A percentile compares a stretch with the other conserved stretches of the same genome.
These are phyloP conservation scores for Rachicladosporium sp. DNA, from an alignment of 2,329 filamentous ascomycete genomes.

Conservation along the genomic window DNA sequence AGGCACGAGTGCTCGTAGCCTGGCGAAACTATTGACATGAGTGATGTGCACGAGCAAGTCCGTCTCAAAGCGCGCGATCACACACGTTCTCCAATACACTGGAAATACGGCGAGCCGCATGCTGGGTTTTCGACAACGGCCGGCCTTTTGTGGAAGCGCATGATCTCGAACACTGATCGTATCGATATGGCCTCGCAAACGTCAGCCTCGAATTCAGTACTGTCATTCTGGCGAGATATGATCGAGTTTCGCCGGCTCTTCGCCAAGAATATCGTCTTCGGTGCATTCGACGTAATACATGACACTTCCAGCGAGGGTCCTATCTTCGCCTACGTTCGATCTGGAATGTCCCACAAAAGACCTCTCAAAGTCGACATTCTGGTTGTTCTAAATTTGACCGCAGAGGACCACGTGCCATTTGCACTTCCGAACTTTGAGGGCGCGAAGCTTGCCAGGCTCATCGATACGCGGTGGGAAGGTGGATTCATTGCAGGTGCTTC, in stretches of 20 bases:
- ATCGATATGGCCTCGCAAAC: slow-evolving; percentile 11
- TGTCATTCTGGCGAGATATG: slow-evolving; percentile 12
- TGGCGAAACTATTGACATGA: slow-evolving; percentile 14
- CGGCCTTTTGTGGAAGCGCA: slow-evolving; percentile 16
- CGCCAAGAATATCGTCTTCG: slow-evolving; percentile 9
- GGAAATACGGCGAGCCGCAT: slow-evolving; percentile 35
- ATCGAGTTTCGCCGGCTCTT: slow-evolving; percentile 7
- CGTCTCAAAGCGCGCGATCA: slow-evolving; percentile 55
- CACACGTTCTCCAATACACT: slow-evolving; percentile 57
- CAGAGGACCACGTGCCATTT: slow-evolving; percentile 5
- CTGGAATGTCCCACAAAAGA: not conserved
- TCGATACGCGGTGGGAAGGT: too few species aligned
- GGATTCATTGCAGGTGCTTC: too few species aligned
- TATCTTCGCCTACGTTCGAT: not conserved
- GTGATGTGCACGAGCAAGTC: slow-evolving; percentile 36
- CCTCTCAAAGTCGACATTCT: slow-evolving; percentile 5
- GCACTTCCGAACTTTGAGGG: slow-evolving; percentile 4
- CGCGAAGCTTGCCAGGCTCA: too few species aligned
- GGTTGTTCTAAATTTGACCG: slow-evolving; percentile 11
- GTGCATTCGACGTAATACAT: slow-evolving; percentile 7
- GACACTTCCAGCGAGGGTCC: too few species aligned
- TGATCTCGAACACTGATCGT: slow-evolving; percentile 10
- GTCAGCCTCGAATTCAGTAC: slow-evolving; percentile 2
- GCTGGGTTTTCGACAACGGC: slow-evolving; percentile 3
- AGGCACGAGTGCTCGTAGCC: not conserved